Conservation (phyloP, 345 rosid species). For the Eucalyptus camaldulensis region DNA sequence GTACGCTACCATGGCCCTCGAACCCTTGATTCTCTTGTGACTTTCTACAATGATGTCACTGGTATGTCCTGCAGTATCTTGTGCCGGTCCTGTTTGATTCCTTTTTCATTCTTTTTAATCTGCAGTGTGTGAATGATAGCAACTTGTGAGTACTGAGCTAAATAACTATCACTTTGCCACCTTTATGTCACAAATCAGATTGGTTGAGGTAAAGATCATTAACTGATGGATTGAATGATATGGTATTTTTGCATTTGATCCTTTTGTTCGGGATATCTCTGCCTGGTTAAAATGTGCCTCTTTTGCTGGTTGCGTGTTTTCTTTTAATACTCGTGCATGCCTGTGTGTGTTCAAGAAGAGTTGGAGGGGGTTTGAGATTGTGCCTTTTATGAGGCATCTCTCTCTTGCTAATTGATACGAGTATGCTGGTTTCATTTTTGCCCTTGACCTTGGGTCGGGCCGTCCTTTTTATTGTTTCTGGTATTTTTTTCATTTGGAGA, state of each 20-base stretch:
- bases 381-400: neutral
- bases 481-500: neutral
- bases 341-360: neutral
- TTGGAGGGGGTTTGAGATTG: neutral
- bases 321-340: neutral
- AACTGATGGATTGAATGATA: neutral
- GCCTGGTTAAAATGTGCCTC: neutral
- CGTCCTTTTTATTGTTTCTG: neutral
- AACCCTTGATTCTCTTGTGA: slow-evolving; percentile 53
- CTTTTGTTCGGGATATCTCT: neutral
- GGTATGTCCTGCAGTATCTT: slow-evolving; percentile 24
- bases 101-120: neutral
- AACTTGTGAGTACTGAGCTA: neutral
- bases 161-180: neutral
- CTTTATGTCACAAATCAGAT: neutral
- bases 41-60: slow-evolving; percentile 60
- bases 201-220: neutral
- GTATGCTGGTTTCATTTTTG: neutral
- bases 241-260: neutral
- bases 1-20: slow-evolving; percentile 63
- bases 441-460: neutral
- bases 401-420: neutral
- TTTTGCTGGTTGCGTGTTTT: neutral
- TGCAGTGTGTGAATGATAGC: neutral
- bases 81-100: neutral